Percentiles rank a stretch among this genome's conserved stretches.
Conservation (phyloP, 1,284 basidiomycete genomes). For the Papiliotrema flavescens region DNA sequence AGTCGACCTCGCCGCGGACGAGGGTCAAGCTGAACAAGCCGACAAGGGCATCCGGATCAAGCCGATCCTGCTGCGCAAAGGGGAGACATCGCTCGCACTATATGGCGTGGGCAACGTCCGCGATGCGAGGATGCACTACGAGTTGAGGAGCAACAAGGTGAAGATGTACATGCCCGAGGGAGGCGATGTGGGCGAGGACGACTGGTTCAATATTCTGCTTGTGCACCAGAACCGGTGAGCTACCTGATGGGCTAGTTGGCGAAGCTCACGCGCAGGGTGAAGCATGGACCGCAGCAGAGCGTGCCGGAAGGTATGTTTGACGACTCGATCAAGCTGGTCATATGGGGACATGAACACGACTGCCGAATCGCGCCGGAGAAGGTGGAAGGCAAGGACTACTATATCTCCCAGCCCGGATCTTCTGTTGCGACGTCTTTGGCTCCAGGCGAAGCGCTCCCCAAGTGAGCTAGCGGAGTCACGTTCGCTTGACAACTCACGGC, state of each 20-base stretch:
- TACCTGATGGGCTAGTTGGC: neutral
- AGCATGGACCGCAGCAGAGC: constrained; percentile 85
- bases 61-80: constrained; percentile 87
- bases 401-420: constrained; percentile 91
- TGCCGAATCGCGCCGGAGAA: constrained; percentile 86
- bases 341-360: constrained; percentile 99
- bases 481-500: neutral
- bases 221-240: constrained; percentile 92
- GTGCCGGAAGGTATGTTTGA: constrained; percentile 98
- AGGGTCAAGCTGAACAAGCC: constrained; percentile 55
- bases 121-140: constrained; percentile 92
- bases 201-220: constrained; percentile 92
- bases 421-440: constrained; percentile 90
- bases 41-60: constrained; percentile 73
- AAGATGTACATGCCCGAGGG: constrained; percentile 96
- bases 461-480: constrained; percentile 55
- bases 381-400: constrained; percentile 87
- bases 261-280: constrained; percentile 61
- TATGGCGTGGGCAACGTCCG: constrained; percentile 98
- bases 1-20: constrained; percentile 55
- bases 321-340: constrained; percentile 84
- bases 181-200: constrained; percentile 53
- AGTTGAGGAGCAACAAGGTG: constrained; percentile 87
- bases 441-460: constrained; percentile 82
- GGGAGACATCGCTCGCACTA: constrained; percentile 75